These are phyloP conservation scores for Ogataea hybrid DNA, from an alignment of 1,139 yeast species.

Conservation along the genomic window DNA sequence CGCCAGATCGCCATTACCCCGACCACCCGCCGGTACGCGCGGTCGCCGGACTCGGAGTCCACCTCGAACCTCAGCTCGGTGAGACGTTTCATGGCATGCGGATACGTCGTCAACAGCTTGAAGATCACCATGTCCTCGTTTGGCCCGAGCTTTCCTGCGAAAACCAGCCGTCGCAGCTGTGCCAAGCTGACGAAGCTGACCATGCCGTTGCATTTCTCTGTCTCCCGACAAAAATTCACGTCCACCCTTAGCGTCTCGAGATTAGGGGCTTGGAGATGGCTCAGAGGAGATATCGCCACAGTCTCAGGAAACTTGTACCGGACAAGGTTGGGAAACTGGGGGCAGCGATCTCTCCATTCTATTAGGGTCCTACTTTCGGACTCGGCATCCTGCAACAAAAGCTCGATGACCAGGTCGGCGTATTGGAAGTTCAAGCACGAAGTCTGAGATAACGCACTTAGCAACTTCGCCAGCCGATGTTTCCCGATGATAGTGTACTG, in stretches of 20 bases:
- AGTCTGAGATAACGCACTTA: conserved; percentile 15
- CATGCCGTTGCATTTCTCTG: conserved; percentile 23
- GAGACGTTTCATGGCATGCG: conserved; percentile 24
- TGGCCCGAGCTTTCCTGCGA: conserved; percentile 26
- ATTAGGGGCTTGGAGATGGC: conserved; percentile 25
- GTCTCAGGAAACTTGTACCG: conserved; percentile 24
- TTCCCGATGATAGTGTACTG: conserved; percentile 18
- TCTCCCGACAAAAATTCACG: conserved; percentile 26
- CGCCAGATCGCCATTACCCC: conserved; percentile 29
- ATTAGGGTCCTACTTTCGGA: conserved; percentile 21
- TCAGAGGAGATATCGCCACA: conserved; percentile 22
- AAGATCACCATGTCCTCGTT: conserved; percentile 33
- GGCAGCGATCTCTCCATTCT: conserved; percentile 23
- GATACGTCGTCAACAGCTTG: conserved; percentile 27
- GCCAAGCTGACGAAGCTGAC: conserved; percentile 24
- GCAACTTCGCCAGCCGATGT: conserved; percentile 15
- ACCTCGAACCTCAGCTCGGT: conserved; percentile 27
- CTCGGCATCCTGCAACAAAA: conserved; percentile 23
- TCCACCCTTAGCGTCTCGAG: conserved; percentile 26
- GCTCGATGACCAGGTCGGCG: conserved; percentile 23
- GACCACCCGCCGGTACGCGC: conserved; percentile 31
- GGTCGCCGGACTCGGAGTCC: conserved; percentile 25
- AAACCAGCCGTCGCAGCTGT: conserved; percentile 19
- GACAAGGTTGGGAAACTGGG: conserved; percentile 19
- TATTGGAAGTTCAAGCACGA: conserved; percentile 25